Evolutionary conservation across 306 rosid species (phyloP), one percentile per base, ranked within the genome.

Genomic region (Quercus berberidifolia): DNA sequence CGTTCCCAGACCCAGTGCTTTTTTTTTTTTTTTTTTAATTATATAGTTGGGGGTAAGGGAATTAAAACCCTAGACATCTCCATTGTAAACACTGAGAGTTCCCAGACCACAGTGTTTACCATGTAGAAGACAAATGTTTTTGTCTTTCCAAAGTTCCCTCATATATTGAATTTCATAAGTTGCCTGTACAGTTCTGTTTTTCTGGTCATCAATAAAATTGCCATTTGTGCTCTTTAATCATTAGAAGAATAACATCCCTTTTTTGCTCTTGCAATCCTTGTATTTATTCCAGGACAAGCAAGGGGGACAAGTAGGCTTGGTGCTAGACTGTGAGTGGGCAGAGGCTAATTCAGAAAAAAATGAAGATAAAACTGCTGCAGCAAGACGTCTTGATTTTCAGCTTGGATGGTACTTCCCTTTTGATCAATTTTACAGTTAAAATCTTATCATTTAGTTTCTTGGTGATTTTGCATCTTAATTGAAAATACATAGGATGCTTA

Each of bases 251-350:
- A 60, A n/a, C 80, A 75, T 49, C 71, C 23, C 49, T 58, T 75
- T 74, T 19, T 73, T 70, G 60, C 28, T 70, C 73, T 83, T 59
- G 63, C 23, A 49, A n/a, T 74, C 4, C 55, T 23, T 20, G 69
- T 70, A 69, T 19, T 78, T 72, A 52, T 79, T 78, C 51, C 80
- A 92, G 97, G 94, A 88, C 49, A 87, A 78, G 76, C 98, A 92
- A 88, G 90, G 93, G 75, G 98, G 98, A 8, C 93, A 88, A 83
- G 75, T 94, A 55, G 97, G 97, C 78, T 69, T 89, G 49, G 87
- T 86, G 14, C 82, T 90, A 76, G 98, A 94, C 84, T 91, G 97
- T 77, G 97, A 94, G 90, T 92, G 98, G 98, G 88, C 98, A 33
- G 98, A 94, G 84, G 78, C 97, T 80, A 89, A 94, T 81, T 92